A percentile compares a stretch with the other conserved stretches of the same genome.
Conservation (phyloP, 345 rosid species). For the Eucalyptus melliodora region DNA sequence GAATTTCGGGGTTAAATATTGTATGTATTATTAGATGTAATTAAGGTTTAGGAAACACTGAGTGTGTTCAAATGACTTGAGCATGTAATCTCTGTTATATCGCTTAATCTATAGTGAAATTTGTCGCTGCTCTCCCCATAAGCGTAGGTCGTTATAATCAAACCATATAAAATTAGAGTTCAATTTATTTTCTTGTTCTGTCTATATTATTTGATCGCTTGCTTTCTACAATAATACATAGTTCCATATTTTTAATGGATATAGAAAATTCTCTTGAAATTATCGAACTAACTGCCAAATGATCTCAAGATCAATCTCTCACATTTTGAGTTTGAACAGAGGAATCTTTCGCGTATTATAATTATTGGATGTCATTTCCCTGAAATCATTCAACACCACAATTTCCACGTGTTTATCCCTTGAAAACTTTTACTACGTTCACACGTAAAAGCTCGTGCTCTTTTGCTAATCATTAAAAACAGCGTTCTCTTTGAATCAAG, state of each 20-base stretch:
- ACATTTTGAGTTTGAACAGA: not conserved
- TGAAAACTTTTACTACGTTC: not conserved
- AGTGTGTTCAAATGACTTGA: fast-evolving
- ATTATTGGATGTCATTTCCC: not conserved
- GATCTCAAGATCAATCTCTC: not conserved
- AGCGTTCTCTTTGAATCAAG: not conserved
- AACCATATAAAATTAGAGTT: too few species aligned
- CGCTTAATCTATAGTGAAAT: too few species aligned
- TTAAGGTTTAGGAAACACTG: too few species aligned
- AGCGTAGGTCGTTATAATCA: fast-evolving
- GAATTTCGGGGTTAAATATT: too few species aligned
- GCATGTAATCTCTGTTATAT: too few species aligned
- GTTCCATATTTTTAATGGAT: not conserved
- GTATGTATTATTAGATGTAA: too few species aligned
- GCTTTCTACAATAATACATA: not conserved
- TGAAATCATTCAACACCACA: not conserved
- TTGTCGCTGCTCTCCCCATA: fast-evolving
- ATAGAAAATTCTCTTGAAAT: not conserved
- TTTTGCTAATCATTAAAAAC: not conserved
- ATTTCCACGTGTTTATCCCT: not conserved
- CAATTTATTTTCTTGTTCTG: too few species aligned
- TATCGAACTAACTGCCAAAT: not conserved
- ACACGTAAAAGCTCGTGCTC: not conserved
- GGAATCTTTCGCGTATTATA: not conserved
- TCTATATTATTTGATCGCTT: too few species aligned